These are phyloP conservation scores for Hypoxylon sp. DNA, from an alignment of 2,329 filamentous ascomycete species.

Conservation along the genomic window DNA sequence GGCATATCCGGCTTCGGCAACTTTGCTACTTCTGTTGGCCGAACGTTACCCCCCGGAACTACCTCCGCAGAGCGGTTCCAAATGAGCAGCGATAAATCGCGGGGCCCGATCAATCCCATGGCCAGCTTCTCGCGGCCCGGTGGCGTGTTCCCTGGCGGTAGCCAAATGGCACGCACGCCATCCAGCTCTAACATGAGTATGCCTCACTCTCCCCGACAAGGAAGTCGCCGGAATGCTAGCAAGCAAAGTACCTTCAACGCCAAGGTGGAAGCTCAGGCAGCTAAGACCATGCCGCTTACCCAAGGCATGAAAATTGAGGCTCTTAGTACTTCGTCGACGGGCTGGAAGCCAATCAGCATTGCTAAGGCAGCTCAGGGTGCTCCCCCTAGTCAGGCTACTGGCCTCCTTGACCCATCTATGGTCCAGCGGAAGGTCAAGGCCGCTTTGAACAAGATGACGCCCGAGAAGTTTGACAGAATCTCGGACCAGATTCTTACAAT, in stretches of 20 bases:
- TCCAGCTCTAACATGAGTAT: conserved; percentile 70
- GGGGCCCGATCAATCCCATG: conserved; percentile 67
- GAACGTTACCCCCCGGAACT: conserved; percentile 78
- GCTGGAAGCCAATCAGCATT: conserved; percentile 91
- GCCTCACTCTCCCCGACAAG: conserved; percentile 79
- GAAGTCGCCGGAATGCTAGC: conserved; percentile 75
- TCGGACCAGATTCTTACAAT: conserved; percentile 93
- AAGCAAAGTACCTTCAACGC: conserved; percentile 69
- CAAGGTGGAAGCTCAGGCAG: conserved; percentile 75
- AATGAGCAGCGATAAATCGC: conserved; percentile 64
- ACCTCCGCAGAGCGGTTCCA: conserved; percentile 82
- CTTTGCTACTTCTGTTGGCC: conserved; percentile 67
- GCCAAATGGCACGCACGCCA: conserved; percentile 74
- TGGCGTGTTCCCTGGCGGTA: conserved; percentile 73
- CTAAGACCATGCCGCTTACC: conserved; percentile 93
- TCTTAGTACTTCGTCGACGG: conserved; percentile 77
- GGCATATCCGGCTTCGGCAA: conserved; percentile 75
- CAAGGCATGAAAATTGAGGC: conserved; percentile 84
- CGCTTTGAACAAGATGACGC: conserved; percentile 99
- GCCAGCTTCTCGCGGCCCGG: conserved; percentile 72
- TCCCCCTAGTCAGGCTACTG: conserved; percentile 58
- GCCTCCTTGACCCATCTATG: conserved; percentile 87
- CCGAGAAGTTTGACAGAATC: conserved; percentile 89
- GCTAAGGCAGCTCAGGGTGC: conserved; percentile 59
- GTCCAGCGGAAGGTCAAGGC: conserved; percentile 99